Base-by-base conservation (phyloP, 1,139 yeast genomes). In the Candida dubliniensis region DNA sequence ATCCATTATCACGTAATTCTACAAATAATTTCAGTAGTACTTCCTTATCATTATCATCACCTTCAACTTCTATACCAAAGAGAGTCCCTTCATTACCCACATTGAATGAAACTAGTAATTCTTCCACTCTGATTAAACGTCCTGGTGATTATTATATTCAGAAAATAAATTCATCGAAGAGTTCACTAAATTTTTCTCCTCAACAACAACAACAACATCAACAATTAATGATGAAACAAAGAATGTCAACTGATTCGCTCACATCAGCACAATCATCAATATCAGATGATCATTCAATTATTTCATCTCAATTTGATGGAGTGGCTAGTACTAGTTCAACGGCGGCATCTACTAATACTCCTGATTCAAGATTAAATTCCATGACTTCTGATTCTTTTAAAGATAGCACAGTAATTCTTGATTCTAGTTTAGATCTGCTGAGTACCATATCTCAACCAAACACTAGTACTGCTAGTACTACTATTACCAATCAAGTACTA, bases 91-190 rank as follows among this genome's bases (percentile, higher is more conserved):
- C 69, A 39, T 54, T 66, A 31, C 48, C 58, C 13, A 54, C 58
- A 3, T 45, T 58, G n/a, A 55, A 48, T 35, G 71, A 63, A 27
- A 49, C 44, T 10, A 30, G 38, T 7, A 32, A 31, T 26, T 18
- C 38, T 8, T 13, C 8, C 25, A 9, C 42, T 29, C 36, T 26
- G 35, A 36, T 52, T n/a, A 71, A 70, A 48, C 54, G 77, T 36
- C 78, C 78, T 1, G 71, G 77, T 33, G 77, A 72, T 51, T 71
- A 70, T 52, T 73, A 63, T 49, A 63, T 70, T 35, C 66, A 65
- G 42, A 69, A 67, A 46, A 51, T 71, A 38, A 59, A 38, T 25
- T 37, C 46, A 11, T 36, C 43, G n/a, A 47, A 43, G 37, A 42
- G 43, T 23, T 25, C 46, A 18, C 13, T 42, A 40, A 39, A 41